Evolutionary conservation across 768 basidiomycete species (phyloP), one percentile per base, ranked within the genome.

Genomic region (Plicaturopsis crispa): DNA sequence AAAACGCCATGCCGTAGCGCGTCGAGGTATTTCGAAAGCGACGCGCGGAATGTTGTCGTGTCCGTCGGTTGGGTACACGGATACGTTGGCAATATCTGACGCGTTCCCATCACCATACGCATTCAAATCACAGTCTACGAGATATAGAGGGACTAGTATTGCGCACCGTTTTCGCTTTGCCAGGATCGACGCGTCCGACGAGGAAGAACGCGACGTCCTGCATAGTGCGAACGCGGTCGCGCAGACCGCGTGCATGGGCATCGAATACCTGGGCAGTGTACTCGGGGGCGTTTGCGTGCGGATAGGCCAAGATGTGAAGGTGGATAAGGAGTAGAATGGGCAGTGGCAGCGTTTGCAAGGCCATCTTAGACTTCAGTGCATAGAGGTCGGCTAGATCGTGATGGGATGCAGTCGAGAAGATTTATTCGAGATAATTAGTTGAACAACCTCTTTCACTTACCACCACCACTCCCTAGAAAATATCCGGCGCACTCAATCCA

Each of bases 21-120:
- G 36, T 77, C 75, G 1, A 75, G 44, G 47, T 73, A 75, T 44
- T 70, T 76, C 4, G 69, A 55, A 7, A 75, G 55, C 6, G 67
- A 69, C 1, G 67, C 67, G 12, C 73, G 65, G 51, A 74, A 78
- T 5, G 71, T 67, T 16, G 66, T 55, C 3, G 64, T 67, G 39
- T 75, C 72, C 0, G 72, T 64, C n/a, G 74, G 74, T 43, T 67
- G 66, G 40, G 47, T 35, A 49, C 75, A 77, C 4, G 75, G 75
- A 48, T 76, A 74, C 5, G 58, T 67, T 12, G 69, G 54, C 17
- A 77, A 48, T 28, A 72, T 60, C 72, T 75, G 38, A 33, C 23
- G 38, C 32, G n/a, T n/a, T n/a, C n/a, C n/a, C n/a, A n/a, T n/a
- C n/a, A n/a, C n/a, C n/a, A n/a, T n/a, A n/a, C n/a, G n/a, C n/a